Evolutionary conservation across 2,329 filamentous ascomycete species (phyloP).

Genomic region (Penicillium frequentans): DNA sequence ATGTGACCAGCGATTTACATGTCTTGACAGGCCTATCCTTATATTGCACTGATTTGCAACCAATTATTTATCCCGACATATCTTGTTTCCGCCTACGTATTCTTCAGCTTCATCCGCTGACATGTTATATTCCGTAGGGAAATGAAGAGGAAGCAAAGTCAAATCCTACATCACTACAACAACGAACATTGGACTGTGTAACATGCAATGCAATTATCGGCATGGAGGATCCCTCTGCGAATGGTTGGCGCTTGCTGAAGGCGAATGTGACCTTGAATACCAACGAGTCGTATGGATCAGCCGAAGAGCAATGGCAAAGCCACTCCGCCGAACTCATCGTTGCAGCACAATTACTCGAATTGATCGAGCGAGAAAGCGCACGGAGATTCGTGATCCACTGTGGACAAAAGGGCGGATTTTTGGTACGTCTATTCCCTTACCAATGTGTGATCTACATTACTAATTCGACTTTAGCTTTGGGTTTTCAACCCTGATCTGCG

Average conservation of each 20-base stretch:
- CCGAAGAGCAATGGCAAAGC: slow-evolving; percentile 28
- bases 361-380: slow-evolving; percentile 57
- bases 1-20: not conserved
- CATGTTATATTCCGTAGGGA: slow-evolving; percentile 13
- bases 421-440: slow-evolving; percentile 31
- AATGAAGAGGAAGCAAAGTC: slow-evolving; percentile 34
- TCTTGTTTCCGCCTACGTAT: not conserved
- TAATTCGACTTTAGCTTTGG: slow-evolving; percentile 49
- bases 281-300: slow-evolving; percentile 28
- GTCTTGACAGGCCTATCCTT: not conserved
- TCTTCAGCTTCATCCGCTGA: slow-evolving; percentile 12
- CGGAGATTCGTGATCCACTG: slow-evolving; percentile 56
- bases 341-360: slow-evolving; percentile 56
- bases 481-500: slow-evolving; percentile 61
- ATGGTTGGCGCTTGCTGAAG: slow-evolving; percentile 54
- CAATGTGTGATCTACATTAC: not conserved
- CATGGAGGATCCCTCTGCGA: slow-evolving; percentile 41
- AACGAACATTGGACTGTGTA: slow-evolving; percentile 28
- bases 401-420: slow-evolving; percentile 32
- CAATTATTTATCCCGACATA: not conserved
- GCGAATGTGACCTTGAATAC: slow-evolving; percentile 39
- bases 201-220: slow-evolving; percentile 34
- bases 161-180: slow-evolving; percentile 21
- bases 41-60: not conserved
- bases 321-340: slow-evolving; percentile 43